Conservation (phyloP, 2,329 filamentous ascomycete genomes). For the Leptographium flavum region DNA sequence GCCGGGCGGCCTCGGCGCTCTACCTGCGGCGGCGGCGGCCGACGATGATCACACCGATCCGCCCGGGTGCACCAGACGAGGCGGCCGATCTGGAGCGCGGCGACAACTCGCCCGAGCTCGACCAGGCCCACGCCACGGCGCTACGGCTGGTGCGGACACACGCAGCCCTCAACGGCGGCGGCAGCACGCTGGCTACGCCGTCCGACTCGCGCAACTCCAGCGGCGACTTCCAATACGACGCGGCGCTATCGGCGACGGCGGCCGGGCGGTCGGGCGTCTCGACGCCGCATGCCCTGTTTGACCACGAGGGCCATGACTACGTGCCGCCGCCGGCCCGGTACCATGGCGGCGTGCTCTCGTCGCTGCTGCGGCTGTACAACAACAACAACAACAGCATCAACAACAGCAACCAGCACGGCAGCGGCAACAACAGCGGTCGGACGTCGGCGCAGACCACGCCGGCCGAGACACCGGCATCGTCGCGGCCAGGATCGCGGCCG, state of each 20-base stretch:
- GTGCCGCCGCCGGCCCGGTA: conserved; percentile 54
- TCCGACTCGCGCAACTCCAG: background rate
- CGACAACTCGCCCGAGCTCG: background rate
- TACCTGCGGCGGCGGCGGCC: background rate
- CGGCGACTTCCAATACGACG: conserved; percentile 10
- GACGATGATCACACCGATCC: too few species aligned
- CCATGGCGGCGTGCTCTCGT: conserved; percentile 58
- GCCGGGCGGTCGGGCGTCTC: conserved; percentile 14
- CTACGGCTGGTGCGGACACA: conserved; percentile 11
- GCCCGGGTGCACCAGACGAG: too few species aligned
- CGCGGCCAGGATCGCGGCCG: conserved; percentile 27
- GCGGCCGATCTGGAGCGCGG: conserved; percentile 3
- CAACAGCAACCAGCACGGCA: background rate
- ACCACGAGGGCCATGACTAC: conserved; percentile 44
- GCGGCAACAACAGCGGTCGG: conserved; percentile 2
- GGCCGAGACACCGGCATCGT: conserved; percentile 24
- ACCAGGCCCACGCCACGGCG: conserved; percentile 7
- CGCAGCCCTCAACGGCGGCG: background rate
- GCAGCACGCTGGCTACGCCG: background rate
- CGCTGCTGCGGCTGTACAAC: conserved; percentile 56
- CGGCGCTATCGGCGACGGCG: conserved; percentile 3
- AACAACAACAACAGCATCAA: conserved; percentile 22
- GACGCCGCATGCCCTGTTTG: conserved; percentile 35
- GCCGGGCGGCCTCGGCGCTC: background rate
- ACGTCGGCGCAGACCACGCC: conserved; percentile 26